Percentiles rank a stretch among this genome's conserved stretches.
Conservation (phyloP, 345 rosid genomes). For the Corchorus capsularis region DNA sequence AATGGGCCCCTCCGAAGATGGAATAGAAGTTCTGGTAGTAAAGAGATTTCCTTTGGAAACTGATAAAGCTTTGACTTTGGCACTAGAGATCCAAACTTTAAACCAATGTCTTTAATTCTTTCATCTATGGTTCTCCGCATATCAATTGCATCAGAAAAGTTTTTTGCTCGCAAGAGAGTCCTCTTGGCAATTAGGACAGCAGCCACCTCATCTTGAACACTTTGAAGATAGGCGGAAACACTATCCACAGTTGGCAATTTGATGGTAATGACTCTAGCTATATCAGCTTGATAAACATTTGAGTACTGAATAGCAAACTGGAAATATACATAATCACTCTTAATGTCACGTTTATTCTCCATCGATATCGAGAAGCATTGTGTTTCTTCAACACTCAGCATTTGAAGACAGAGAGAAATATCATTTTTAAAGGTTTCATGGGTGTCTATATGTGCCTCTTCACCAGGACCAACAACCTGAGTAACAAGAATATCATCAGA, state of each 20-base stretch:
- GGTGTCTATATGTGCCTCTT: conserved; percentile 79
- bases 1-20: conserved; percentile 94
- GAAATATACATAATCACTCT: conserved; percentile 65
- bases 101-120: conserved; percentile 85
- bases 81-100: conserved; percentile 75
- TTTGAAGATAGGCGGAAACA: conserved; percentile 77
- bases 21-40: conserved; percentile 81
- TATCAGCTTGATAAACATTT: conserved; percentile 85
- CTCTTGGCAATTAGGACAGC: conserved; percentile 90
- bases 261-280: conserved; percentile 81
- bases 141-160: conserved; percentile 63
- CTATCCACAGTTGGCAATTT: conserved; percentile 86
- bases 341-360: conserved; percentile 86
- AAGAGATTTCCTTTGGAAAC: conserved; percentile 84
- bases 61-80: conserved; percentile 78
- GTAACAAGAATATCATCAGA: conserved; percentile 89
- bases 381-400: conserved; percentile 93
- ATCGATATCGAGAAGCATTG: conserved; percentile 85
- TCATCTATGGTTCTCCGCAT: conserved; percentile 79
- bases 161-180: conserved; percentile 77
- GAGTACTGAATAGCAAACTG: conserved; percentile 82
- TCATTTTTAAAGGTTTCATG: conserved; percentile 74
- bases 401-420: conserved; percentile 65
- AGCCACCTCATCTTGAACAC: conserved; percentile 84
- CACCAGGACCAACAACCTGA: conserved; percentile 97